Evolutionary conservation across 495 filamentous ascomycete genomes (phyloP).

Genomic region (Pyrenopolyporus hunteri): DNA sequence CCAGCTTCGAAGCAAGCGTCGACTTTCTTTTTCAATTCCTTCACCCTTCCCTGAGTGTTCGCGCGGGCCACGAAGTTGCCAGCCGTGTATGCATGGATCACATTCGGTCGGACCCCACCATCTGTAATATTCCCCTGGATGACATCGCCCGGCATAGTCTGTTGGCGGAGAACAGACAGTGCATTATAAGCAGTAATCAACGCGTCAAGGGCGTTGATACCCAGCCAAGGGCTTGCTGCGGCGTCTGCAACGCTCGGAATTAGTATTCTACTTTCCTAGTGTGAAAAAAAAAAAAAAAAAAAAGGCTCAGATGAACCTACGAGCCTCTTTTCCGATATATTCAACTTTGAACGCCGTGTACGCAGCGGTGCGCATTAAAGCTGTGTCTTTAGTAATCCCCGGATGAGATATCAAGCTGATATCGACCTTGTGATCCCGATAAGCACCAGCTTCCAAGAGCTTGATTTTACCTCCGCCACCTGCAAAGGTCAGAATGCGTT

Average conservation of each 20-base stretch:
- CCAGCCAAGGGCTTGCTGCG: conserved; percentile 67
- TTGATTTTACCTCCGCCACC: conserved; percentile 71
- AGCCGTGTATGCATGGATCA: conserved; percentile 64
- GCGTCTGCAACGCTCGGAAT: conserved; percentile 51
- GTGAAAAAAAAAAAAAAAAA: background rate
- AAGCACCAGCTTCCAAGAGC: conserved; percentile 67
- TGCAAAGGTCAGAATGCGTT: conserved; percentile 14
- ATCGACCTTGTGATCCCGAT: conserved; percentile 62
- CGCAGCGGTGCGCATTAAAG: conserved; percentile 57
- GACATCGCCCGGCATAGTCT: conserved; percentile 65
- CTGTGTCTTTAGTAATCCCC: conserved; percentile 50
- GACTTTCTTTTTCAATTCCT: conserved; percentile 57
- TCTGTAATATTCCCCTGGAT: conserved; percentile 65
- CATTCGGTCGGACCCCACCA: conserved; percentile 64
- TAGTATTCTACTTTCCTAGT: conserved; percentile 6
- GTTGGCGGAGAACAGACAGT: conserved; percentile 65
- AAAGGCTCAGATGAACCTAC: conserved; percentile 6
- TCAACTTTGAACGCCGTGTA: conserved; percentile 55
- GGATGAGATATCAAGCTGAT: conserved; percentile 69
- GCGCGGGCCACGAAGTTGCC: conserved; percentile 60
- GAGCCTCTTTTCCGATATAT: conserved; percentile 57
- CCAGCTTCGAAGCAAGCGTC: conserved; percentile 65
- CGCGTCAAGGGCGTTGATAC: conserved; percentile 69
- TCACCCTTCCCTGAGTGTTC: conserved; percentile 52
- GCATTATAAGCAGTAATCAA: conserved; percentile 67